These are phyloP conservation scores for Colletotrichum aenigma DNA, from an alignment of 2,329 filamentous ascomycete genomes.

Conservation along the genomic window DNA sequence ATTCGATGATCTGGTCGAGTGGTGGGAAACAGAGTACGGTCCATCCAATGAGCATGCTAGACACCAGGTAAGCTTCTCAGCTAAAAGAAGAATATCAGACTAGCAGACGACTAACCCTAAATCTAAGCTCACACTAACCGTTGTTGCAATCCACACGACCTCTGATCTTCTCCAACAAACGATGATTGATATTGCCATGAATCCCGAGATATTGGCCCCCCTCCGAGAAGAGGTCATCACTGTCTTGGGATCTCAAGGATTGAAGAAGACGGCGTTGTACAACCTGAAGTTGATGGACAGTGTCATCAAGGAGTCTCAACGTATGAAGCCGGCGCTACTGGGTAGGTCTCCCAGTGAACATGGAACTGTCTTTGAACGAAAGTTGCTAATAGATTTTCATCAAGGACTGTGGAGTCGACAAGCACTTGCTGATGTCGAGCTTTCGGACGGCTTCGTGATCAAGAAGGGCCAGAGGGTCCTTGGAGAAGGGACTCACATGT, in stretches of 20 bases:
- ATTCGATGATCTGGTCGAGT: constrained; percentile 24
- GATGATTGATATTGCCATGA: constrained; percentile 22
- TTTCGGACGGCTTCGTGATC: constrained; percentile 22
- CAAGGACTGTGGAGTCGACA: background rate
- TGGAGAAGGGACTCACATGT: constrained; percentile 17
- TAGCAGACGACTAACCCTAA: background rate
- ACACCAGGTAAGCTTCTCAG: constrained; percentile 25
- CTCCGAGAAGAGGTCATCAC: constrained; percentile 25
- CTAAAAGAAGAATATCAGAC: background rate
- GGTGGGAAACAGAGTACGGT: constrained; percentile 6
- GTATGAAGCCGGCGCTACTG: constrained; percentile 22
- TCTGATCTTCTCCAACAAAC: constrained; percentile 22
- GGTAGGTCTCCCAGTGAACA: constrained; percentile 1
- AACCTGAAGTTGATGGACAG: constrained; percentile 27
- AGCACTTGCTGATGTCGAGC: constrained; percentile 14
- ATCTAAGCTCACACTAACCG: constrained; percentile 14
- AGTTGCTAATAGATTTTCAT: background rate
- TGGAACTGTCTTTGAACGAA: background rate
- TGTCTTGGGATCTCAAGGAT: constrained; percentile 21
- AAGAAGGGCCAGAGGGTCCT: constrained; percentile 21
- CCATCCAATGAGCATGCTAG: constrained; percentile 26
- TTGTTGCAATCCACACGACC: constrained; percentile 27
- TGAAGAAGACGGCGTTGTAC: constrained; percentile 25
- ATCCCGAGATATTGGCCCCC: constrained; percentile 23
- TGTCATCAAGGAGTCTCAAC: constrained; percentile 28